Evolutionary conservation across 768 basidiomycete genomes (phyloP).

Genomic region (Pleurotus pulmonarius): DNA sequence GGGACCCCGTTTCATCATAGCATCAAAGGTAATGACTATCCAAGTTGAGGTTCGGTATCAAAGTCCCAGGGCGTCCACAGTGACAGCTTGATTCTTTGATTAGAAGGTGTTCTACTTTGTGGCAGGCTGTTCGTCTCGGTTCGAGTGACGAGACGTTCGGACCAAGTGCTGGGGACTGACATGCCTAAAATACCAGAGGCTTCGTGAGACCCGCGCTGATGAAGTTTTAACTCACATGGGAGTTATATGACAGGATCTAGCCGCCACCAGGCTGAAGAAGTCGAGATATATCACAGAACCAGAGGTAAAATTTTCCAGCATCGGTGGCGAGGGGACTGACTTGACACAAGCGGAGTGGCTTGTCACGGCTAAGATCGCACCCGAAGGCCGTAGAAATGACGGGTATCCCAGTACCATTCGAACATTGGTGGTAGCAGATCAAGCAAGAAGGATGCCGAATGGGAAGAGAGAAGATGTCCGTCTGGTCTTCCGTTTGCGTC

Average conservation of each 20-base stretch:
- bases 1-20: slow-evolving; percentile 7
- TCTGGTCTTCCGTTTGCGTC: background rate
- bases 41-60: background rate
- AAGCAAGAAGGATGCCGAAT: no score
- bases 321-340: no score
- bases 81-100: no score
- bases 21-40: slow-evolving; percentile 7
- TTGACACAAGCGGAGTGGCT: no score
- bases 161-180: background rate
- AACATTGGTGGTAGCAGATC: no score
- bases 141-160: background rate
- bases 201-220: slow-evolving; percentile 1
- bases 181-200: background rate
- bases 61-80: no score
- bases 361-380: no score
- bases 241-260: background rate
- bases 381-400: background rate
- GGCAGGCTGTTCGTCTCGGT: background rate
- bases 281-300: background rate
- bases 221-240: background rate
- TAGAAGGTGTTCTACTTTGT: no score
- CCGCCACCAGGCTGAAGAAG: background rate
- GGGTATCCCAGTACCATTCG: background rate
- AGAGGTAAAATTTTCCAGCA: no score
- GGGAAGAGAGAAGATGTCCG: background rate